These are phyloP conservation scores for Colletotrichum sidae DNA, from an alignment of 2,329 filamentous ascomycete species.

Conservation along the genomic window DNA sequence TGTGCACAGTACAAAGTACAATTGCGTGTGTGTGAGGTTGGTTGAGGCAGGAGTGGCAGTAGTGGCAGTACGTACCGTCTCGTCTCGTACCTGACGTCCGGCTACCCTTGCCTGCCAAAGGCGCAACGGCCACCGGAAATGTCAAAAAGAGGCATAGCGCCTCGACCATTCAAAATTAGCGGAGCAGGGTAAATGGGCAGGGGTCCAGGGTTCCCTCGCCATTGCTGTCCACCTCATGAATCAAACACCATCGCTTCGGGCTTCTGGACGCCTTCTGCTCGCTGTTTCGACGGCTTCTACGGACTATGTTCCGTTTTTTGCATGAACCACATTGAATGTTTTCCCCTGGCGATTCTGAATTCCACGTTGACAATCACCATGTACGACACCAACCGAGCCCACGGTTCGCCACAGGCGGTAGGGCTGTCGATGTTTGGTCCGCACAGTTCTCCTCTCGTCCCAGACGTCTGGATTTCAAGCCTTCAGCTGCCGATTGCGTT, in stretches of 20 bases:
- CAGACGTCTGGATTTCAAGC: no score
- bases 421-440: no score
- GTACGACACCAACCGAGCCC: no score
- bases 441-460: no score
- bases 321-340: no score
- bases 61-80: constrained; percentile 13
- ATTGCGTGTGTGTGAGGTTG: neutral
- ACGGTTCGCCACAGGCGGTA: no score
- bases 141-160: constrained; percentile 32
- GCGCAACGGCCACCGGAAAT: constrained; percentile 34
- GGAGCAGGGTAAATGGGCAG: constrained; percentile 21
- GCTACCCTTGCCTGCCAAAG: constrained; percentile 27
- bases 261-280: neutral
- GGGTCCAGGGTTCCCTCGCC: constrained; percentile 17
- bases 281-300: neutral
- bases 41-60: constrained; percentile 15
- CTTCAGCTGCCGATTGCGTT: no score
- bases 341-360: no score
- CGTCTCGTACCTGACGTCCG: constrained; percentile 19
- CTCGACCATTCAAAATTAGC: constrained; percentile 32
- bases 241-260: constrained; percentile 18
- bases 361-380: no score
- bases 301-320: constrained; percentile 2
- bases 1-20: neutral
- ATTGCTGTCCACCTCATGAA: constrained; percentile 8